Evolutionary conservation across 1,139 yeast species (phyloP).

Genomic region (Yamadazyma epiphylla): DNA sequence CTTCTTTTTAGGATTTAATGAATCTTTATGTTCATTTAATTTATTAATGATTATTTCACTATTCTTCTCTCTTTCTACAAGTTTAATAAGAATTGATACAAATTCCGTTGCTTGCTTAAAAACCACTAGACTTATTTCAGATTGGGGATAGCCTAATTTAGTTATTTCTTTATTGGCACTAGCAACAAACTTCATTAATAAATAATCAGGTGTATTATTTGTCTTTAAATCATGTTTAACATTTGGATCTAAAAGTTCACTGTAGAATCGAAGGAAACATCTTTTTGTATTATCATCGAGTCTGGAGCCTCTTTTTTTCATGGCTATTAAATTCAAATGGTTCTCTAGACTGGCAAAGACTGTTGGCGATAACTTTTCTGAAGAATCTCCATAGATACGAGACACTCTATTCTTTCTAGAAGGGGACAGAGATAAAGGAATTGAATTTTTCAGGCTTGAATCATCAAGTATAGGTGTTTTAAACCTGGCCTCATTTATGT

Average conservation of each 20-base stretch:
- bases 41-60: conserved; percentile 38
- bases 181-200: conserved; percentile 63
- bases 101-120: conserved; percentile 57
- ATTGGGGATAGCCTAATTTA: conserved; percentile 42
- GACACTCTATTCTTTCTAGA: conserved; percentile 10
- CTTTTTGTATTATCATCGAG: conserved; percentile 38
- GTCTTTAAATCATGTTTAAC: conserved; percentile 36
- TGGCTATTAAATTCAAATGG: conserved; percentile 51
- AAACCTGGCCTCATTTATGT: conserved; percentile 58
- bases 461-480: conserved; percentile 29
- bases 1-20: conserved; percentile 25
- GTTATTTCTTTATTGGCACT: conserved; percentile 62
- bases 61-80: conserved; percentile 44
- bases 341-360: conserved; percentile 45
- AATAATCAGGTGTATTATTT: conserved; percentile 54
- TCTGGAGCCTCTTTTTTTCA: conserved; percentile 39
- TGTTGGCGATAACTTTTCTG: conserved; percentile 42
- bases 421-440: conserved; percentile 8
- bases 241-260: conserved; percentile 53
- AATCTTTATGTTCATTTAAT: conserved; percentile 40
- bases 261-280: conserved; percentile 56
- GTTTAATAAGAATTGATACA: conserved; percentile 48
- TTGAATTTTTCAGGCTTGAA: background rate
- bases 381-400: conserved; percentile 12
- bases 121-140: conserved; percentile 43